Evolutionary conservation across 305 asterid genomes (phyloP).

Genomic region (Andrographis paniculata): DNA sequence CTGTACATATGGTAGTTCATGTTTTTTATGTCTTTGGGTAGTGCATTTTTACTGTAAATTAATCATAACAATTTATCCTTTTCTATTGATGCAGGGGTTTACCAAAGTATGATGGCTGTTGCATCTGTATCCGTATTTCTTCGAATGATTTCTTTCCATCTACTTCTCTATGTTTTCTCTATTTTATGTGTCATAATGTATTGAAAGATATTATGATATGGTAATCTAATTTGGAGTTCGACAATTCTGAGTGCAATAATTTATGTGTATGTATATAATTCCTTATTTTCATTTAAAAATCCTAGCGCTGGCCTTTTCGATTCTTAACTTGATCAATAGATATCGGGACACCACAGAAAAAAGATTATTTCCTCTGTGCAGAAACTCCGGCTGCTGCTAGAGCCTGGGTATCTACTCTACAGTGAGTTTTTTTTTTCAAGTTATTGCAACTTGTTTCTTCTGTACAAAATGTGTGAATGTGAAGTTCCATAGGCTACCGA

Average conservation of each 20-base stretch:
- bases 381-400: conserved; percentile 95
- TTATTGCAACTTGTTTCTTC: conserved; percentile 19
- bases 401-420: conserved; percentile 97
- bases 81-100: conserved; percentile 56
- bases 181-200: conserved; percentile 9
- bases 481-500: no score
- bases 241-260: conserved; percentile 2
- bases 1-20: neutral
- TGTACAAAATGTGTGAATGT: conserved; percentile 6
- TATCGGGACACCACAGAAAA: conserved; percentile 95
- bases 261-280: conserved; percentile 1
- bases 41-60: conserved; percentile 3
- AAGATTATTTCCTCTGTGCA: conserved; percentile 95
- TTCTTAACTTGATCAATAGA: conserved; percentile 61
- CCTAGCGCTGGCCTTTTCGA: conserved; percentile 12
- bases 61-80: conserved; percentile 14
- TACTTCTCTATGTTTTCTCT: conserved; percentile 5
- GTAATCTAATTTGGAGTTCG: conserved; percentile 4
- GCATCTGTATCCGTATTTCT: conserved; percentile 85
- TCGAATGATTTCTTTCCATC: conserved; percentile 9
- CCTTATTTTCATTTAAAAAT: conserved; percentile 1
- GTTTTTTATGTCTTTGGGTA: conserved; percentile 3
- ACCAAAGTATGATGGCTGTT: conserved; percentile 91
- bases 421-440: no score
- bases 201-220: conserved; percentile 4